Conservation (phyloP, 257 asterid genomes). For the Fraxinus excelsior region DNA sequence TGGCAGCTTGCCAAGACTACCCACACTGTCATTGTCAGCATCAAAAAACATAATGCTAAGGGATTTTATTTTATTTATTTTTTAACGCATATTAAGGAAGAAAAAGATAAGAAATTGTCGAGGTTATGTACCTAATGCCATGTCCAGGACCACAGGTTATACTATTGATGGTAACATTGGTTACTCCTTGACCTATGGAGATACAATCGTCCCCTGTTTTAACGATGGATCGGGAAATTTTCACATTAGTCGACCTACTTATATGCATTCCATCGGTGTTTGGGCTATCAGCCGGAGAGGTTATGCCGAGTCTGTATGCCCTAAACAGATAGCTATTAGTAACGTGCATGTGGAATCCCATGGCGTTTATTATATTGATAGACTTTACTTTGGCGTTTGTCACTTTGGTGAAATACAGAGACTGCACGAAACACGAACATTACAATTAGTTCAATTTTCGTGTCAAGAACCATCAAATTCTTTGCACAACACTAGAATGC, state of each 20-base stretch:
- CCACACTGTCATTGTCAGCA: constrained; percentile 42
- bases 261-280: constrained; percentile 72
- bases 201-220: constrained; percentile 67
- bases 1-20: constrained; percentile 59
- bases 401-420: constrained; percentile 43
- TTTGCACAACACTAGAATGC: neutral
- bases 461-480: neutral
- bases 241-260: constrained; percentile 45
- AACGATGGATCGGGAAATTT: constrained; percentile 41
- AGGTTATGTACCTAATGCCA: constrained; percentile 52
- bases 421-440: constrained; percentile 29
- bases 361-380: constrained; percentile 47
- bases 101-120: neutral
- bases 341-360: constrained; percentile 77
- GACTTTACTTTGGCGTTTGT: constrained; percentile 46
- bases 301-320: constrained; percentile 36
- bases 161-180: constrained; percentile 47
- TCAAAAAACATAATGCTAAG: neutral
- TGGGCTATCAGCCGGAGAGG: constrained; percentile 49
- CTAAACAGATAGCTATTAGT: constrained; percentile 41
- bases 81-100: neutral
- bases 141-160: constrained; percentile 73
- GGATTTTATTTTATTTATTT: too few species aligned
- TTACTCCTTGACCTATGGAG: constrained; percentile 62
- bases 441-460: neutral